Base-by-base conservation (phyloP, 805 yeast genomes). In the Barnettozyma californica region DNA sequence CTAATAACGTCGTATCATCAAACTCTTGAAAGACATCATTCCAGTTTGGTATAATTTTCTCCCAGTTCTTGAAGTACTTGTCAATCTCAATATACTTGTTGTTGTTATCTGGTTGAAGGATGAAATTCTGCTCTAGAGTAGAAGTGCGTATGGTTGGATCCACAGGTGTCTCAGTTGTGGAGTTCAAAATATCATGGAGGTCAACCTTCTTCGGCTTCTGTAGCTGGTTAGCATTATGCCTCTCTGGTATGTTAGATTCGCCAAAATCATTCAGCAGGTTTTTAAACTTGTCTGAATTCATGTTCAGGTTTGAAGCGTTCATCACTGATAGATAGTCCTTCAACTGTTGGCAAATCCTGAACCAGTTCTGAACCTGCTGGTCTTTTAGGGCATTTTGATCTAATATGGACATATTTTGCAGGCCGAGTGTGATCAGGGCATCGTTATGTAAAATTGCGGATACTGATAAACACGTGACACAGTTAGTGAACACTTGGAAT, bases 401-500 rank as follows among this genome's bases (percentile, higher is more conserved):
- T 27, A 68, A 50, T 26, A 57, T 49, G 14, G 61, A 56, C 46
- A 65, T 54, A 23, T 58, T 57, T 8, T 59, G 60, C 5, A 54
- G 47, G 0, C 63, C 66, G 40, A 68, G 44, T 18, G 41, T 27
- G 26, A 53, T 49, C 49, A 64, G 59, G 34, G 58, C 54, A 10
- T 46, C 44, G 43, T 60, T 58, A 23, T 49, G 41, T 1, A 71
- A 67, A 48, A 66, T 63, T 0, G 65, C 59, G 20, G 64, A 50
- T 27, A 68, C 55, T 31, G 65, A 67, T 29, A 67, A 55, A 25
- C 67, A 56, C 1, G 71, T 68, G 19, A 66, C 68, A 4, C 69
- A 67, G 26, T 61, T 56, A 2, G 73, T 67, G 54, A 67, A 68
- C 7, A 67, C 59, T 50, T 68, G 66, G 47, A 68, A 67, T 8